Percentiles rank a stretch among this genome's conserved stretches.
Evolutionary conservation across 139 green algal genomes (phyloP).

Genomic region (Auxenochlorella pyrenoidosa): DNA sequence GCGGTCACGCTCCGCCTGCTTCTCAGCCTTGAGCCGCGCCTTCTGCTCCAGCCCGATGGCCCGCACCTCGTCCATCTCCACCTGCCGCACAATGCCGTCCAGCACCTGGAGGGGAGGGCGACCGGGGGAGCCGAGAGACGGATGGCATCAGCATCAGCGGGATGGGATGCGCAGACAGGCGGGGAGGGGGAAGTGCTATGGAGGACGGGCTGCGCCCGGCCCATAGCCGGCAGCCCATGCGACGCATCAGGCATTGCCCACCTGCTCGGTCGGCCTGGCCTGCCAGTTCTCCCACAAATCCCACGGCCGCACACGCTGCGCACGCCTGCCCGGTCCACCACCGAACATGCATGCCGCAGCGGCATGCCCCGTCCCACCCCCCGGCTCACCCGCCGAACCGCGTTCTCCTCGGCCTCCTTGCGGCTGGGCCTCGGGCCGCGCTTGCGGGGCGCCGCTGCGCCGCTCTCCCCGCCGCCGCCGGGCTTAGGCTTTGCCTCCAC

Average conservation of each 20-base stretch:
- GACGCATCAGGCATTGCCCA: too few species aligned
- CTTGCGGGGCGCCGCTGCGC: neutral
- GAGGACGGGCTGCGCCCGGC: neutral
- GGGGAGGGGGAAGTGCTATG: neutral
- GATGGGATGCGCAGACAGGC: neutral
- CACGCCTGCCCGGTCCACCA: too few species aligned
- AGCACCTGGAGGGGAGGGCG: neutral
- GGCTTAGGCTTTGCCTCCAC: neutral
- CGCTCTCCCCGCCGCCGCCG: neutral
- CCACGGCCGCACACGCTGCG: too few species aligned
- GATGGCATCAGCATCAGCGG: neutral
- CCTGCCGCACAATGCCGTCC: constrained; percentile 19
- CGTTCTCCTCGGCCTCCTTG: constrained; percentile 31
- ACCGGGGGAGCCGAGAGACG: neutral
- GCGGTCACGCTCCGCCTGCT: constrained; percentile 18
- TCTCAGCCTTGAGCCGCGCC: constrained; percentile 5
- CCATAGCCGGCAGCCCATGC: neutral
- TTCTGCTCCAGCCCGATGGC: constrained; percentile 17
- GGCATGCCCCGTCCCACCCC: neutral
- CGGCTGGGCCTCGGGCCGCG: constrained; percentile 14
- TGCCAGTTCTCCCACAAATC: too few species aligned
- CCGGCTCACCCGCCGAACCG: constrained; percentile 3
- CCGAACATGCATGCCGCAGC: neutral
- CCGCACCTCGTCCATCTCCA: constrained; percentile 30
- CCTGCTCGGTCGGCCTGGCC: too few species aligned